Evolutionary conservation across 1,139 yeast genomes (phyloP), one percentile per base, ranked within the genome.

Genomic region (Candida sanyaensis): DNA sequence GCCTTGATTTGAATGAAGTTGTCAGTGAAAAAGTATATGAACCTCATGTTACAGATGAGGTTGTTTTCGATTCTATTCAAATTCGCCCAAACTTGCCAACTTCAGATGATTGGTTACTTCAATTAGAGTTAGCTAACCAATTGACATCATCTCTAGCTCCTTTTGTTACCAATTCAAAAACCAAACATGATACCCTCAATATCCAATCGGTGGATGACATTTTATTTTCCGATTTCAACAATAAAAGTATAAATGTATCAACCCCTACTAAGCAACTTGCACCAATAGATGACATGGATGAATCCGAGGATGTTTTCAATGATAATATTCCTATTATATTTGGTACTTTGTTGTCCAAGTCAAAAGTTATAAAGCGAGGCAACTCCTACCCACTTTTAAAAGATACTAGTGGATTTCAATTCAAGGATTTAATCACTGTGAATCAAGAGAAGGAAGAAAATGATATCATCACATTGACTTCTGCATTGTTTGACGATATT

Each of bases 1-100:
- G 66, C 34, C 57, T 65, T 11, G 64, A 69, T 42, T 57, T 77
- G 57, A 59, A 64, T 45, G 75, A 73, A 10, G 69, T 83, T 12
- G 74, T 83, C 7, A 73, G 78, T 44, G 88, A 84, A 54, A 85
- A 83, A 57, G 86, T 83, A 1, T 86, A 80, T 57, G 95, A 87
- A 63, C 93, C 93, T 0, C 84, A 69, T 64, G 62, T 75, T 21
- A 50, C 61, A 1, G 65, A 68, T 47, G 75, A 66, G 5, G 55
- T 58, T 5, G 60, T 60, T 0, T 75, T 74, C 53, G 66, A 69
- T 42, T 55, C 49, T 5, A 66, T 75, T 39, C 69, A 63, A 50
- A 60, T 59, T 8, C 58, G 61, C 40, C 68, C 73, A 2, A 66
- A 71, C 37, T 68, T 82, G 37, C 78, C 84, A 0, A 71, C 75